Evolutionary conservation across 2,329 filamentous ascomycete species (phyloP), one percentile per base, ranked within the genome.

Genomic region (Nothophaeocryptopus gaeumannii): DNA sequence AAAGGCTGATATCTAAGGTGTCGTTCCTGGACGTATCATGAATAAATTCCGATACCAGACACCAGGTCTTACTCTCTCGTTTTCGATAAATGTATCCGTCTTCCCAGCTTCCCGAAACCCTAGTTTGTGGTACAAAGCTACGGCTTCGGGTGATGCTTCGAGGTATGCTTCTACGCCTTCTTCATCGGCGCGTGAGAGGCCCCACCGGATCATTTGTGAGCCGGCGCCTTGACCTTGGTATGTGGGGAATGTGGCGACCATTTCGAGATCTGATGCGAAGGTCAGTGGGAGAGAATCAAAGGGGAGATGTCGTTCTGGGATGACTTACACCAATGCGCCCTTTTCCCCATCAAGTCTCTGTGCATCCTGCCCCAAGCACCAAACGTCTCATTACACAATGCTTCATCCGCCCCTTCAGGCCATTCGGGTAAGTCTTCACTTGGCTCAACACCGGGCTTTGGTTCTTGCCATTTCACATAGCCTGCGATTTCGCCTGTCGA

Each of bases 161-260:
- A 75, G 50, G 59, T 73, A 74, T 5, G 60, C 61, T 16, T 64
- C 60, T 37, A 67, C 44, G 0, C 63, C 63, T 35, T 67, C 59
- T 14, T 58, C 43, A 53, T 74, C 72, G 11, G 70, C 72, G 34
- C 67, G 63, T 12, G 65, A 53, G 8, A 69, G 11, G 1, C 70
- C 72, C 65, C 66, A 71, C 9, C 66, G 57, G 38, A 74, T 38
- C 45, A 74, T 51, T 35, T 68, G 45, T 3, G 47, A 64, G 2
- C 63, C 72, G 8, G 69, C 70, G 1, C 72, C 72, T 33, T 66
- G 62, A 1, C 69, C 56, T 33, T 71, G 70, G 16, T 71, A 66
- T 2, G 63, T 60, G 0, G 71, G 70, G 49, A 67, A 63, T 36
- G 70, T 72, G 7, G 54, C 59, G 10, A 70, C 45, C 13, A 67